phyloP scores from a whole-genome alignment of 83 land plant genomes.

The Diphasiastrum complanatum region DNA sequence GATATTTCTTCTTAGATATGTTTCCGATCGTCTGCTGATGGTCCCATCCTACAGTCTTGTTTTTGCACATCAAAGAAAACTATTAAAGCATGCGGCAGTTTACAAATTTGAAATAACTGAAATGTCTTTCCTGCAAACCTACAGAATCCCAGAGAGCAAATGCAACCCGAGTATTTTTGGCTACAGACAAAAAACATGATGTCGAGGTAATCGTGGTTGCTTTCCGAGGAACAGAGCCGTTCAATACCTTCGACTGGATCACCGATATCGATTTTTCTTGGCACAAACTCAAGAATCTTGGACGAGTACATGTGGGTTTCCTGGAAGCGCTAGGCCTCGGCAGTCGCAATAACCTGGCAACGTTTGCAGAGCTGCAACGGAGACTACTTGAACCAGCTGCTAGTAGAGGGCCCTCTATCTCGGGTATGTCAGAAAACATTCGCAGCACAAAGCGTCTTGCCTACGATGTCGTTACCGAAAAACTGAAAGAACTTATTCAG shows the following conservation, averaged over 20 bases:
- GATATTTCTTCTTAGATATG: background rate
- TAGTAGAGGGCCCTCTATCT: no score
- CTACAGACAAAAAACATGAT: background rate
- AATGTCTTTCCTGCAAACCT: no score
- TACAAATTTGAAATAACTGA: no score
- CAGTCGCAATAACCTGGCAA: no score
- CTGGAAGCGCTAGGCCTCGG: no score
- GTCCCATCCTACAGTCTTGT: background rate
- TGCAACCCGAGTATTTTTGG: background rate
- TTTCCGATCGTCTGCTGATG: background rate
- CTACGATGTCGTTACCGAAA: background rate
- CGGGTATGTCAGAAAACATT: background rate
- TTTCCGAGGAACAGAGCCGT: conserved; percentile 6
- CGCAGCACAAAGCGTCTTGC: background rate
- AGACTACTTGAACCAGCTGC: background rate
- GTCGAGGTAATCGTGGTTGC: no score
- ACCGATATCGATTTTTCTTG: conserved; percentile 8
- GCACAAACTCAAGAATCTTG: background rate
- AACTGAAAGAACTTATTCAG: no score
- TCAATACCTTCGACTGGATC: conserved; percentile 2
- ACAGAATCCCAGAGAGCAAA: no score
- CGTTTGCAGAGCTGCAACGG: no score
- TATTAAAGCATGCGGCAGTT: no score
- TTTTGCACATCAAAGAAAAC: no score
- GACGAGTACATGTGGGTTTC: conserved; percentile 5